These are phyloP conservation scores for Trichoderma asperelloides DNA, from an alignment of 495 filamentous ascomycete species.

Conservation along the genomic window DNA sequence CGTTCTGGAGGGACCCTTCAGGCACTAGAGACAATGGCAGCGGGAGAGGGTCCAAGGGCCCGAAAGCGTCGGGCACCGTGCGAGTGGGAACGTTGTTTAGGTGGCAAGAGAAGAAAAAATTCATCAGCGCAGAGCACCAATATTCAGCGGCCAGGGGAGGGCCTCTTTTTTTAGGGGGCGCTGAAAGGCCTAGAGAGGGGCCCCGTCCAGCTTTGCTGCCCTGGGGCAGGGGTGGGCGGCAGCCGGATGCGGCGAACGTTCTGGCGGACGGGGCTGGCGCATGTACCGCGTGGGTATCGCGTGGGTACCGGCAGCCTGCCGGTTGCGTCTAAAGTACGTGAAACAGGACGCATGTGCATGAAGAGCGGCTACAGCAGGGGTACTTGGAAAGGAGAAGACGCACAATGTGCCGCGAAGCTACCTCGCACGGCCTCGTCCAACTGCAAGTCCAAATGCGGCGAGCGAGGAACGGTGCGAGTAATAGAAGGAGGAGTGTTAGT, in stretches of 20 bases:
- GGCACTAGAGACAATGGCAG: conserved; percentile 7
- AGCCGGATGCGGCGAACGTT: not conserved
- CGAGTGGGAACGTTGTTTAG: not conserved
- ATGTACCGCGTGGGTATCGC: not conserved
- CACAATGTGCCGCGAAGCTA: not conserved
- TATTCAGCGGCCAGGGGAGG: not conserved
- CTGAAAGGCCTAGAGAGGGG: not conserved
- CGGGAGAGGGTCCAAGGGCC: not conserved
- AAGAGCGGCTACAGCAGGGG: not conserved
- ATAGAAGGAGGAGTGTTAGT: too few species aligned
- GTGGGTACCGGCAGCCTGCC: not conserved
- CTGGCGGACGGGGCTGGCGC: not conserved
- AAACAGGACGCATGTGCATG: not conserved
- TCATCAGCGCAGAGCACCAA: not conserved
- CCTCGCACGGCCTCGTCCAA: too few species aligned
- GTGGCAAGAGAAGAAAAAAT: not conserved
- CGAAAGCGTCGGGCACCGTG: not conserved
- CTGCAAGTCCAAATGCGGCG: too few species aligned
- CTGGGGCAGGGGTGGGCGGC: not conserved
- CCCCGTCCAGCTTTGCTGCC: not conserved
- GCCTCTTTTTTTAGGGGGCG: not conserved
- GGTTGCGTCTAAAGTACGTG: not conserved
- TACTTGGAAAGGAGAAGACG: not conserved
- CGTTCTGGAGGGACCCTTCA: conserved; percentile 1
- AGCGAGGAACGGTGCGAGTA: too few species aligned